Conservation (phyloP, 768 basidiomycete genomes). For the Amanita subjunquillea region DNA sequence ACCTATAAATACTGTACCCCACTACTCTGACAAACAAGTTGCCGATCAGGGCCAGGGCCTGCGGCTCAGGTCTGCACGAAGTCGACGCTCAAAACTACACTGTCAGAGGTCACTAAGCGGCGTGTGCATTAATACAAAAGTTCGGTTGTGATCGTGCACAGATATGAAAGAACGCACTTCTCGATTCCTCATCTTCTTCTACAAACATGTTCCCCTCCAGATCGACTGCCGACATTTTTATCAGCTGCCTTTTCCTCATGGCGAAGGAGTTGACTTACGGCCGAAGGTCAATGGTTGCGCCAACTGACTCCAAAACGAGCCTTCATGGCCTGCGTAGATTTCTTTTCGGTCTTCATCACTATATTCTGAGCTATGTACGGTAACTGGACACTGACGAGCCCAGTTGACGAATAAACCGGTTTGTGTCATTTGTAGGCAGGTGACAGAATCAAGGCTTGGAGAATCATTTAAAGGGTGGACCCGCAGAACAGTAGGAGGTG, state of each 20-base stretch:
- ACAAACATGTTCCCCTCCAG: background rate
- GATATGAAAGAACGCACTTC: background rate
- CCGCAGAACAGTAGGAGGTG: slow-evolving; percentile 17
- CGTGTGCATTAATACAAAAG: background rate
- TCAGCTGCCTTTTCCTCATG: background rate
- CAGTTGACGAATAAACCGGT: slow-evolving; percentile 43
- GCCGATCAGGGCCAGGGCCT: background rate
- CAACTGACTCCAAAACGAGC: background rate
- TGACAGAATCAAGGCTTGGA: slow-evolving; percentile 20
- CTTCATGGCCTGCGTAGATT: background rate
- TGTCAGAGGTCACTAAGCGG: background rate
- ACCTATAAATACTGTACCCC: background rate
- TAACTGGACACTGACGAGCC: slow-evolving; percentile 11
- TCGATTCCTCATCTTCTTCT: background rate
- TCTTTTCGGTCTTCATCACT: background rate
- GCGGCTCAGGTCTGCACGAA: background rate
- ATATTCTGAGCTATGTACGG: background rate
- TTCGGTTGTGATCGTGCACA: background rate
- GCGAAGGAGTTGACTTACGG: background rate
- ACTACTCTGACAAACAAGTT: background rate
- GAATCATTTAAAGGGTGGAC: slow-evolving; percentile 15
- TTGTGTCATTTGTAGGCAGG: slow-evolving; percentile 46
- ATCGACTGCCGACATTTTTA: background rate
- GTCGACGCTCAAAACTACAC: slow-evolving; percentile 2
- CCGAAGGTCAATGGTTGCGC: background rate